These are phyloP conservation scores for Ascochyta clinopodiicola DNA, from an alignment of 2,329 filamentous ascomycete species.

Conservation along the genomic window DNA sequence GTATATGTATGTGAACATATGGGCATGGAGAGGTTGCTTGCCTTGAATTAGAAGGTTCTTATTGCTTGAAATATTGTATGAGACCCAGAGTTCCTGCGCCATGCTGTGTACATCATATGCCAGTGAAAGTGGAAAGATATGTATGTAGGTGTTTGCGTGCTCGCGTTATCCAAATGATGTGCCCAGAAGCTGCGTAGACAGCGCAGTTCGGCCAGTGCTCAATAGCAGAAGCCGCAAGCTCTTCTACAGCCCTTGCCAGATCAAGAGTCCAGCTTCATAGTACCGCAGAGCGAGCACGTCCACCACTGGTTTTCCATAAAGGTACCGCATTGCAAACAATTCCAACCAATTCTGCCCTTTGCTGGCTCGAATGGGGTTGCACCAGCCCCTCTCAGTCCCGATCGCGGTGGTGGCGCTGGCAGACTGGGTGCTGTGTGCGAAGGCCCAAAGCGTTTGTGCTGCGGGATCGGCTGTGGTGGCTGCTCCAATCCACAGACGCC, in stretches of 20 bases:
- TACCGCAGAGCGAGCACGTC: constrained; percentile 67
- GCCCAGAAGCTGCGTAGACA: neutral
- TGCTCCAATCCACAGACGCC: constrained; percentile 66
- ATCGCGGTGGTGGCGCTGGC: constrained; percentile 42
- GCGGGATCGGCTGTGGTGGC: constrained; percentile 51
- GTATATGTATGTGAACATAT: too few species aligned
- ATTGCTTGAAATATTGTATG: neutral
- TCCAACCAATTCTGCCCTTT: constrained; percentile 63
- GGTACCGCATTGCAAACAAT: constrained; percentile 63
- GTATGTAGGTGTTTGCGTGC: neutral
- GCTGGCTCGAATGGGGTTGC: constrained; percentile 51
- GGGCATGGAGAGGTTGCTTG: too few species aligned
- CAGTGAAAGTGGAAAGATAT: neutral
- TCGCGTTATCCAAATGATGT: neutral
- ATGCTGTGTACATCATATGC: neutral
- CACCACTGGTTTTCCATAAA: constrained; percentile 72
- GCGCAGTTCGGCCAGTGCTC: neutral
- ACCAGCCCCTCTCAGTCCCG: constrained; percentile 33
- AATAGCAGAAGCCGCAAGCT: neutral
- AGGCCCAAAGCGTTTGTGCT: constrained; percentile 37
- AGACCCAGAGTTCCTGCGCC: neutral
- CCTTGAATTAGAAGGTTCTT: neutral
- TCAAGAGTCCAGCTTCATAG: constrained; percentile 58
- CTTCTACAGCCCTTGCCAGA: neutral
- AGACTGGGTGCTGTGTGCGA: constrained; percentile 32